Percentiles rank a stretch among this genome's conserved stretches.
These are phyloP conservation scores for Fusarium acutatum DNA, from an alignment of 2,329 filamentous ascomycete species.

Conservation along the genomic window DNA sequence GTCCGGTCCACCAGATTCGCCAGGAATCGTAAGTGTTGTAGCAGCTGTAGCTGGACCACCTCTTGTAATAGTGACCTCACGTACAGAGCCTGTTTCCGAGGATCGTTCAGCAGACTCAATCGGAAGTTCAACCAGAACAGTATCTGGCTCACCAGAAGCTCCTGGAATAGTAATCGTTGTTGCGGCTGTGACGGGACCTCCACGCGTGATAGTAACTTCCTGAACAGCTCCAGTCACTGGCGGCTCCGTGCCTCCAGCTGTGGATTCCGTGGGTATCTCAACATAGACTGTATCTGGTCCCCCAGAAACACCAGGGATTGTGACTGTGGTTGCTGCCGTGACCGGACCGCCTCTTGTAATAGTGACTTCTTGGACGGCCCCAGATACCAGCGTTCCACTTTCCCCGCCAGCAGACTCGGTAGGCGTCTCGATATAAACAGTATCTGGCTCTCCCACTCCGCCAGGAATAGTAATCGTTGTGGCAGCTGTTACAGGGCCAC, in stretches of 20 bases:
- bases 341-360: background rate
- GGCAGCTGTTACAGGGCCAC: background rate
- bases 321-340: background rate
- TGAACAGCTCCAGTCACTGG: background rate
- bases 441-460: background rate
- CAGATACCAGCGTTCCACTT: background rate
- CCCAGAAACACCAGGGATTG: background rate
- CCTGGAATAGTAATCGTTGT: background rate
- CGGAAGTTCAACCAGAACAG: background rate
- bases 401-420: accelerated
- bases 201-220: background rate
- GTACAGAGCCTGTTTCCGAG: background rate
- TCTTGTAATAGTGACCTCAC: background rate
- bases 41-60: background rate
- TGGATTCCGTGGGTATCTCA: background rate
- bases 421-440: slow-evolving; percentile 2
- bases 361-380: background rate
- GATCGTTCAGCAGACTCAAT: background rate
- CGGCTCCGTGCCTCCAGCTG: accelerated
- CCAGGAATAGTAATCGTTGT: background rate
- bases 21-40: background rate
- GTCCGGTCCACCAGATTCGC: background rate
- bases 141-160: background rate
- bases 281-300: background rate
- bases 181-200: background rate